Evolutionary conservation across 192 early-diverging fungal species (phyloP).

Genomic region (Linnemannia elongata): DNA sequence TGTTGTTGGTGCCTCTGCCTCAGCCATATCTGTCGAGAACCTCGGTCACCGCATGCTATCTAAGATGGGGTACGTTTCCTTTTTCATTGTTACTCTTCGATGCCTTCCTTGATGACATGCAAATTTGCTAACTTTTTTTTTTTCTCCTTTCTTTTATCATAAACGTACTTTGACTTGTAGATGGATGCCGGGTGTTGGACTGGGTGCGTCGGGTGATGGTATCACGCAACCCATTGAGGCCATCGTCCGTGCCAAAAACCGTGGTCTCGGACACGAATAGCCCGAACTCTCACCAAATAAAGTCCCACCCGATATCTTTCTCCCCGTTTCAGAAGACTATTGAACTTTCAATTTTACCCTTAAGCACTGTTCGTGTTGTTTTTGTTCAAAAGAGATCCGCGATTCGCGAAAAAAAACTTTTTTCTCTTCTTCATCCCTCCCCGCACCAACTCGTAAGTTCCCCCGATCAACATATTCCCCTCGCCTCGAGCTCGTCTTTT

Average conservation of each 20-base stretch:
- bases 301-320: background rate
- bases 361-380: background rate
- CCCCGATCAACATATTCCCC: background rate
- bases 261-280: conserved; percentile 60
- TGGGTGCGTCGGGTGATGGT: conserved; percentile 61
- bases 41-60: conserved; percentile 78
- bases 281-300: background rate
- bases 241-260: conserved; percentile 59
- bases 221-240: conserved; percentile 68
- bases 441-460: conserved; percentile 15
- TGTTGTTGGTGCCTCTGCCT: conserved; percentile 68
- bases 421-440: conserved; percentile 7
- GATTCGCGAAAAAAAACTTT: background rate
- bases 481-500: no score
- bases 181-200: conserved; percentile 63
- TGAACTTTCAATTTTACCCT: background rate
- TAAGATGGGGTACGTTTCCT: conserved; percentile 71
- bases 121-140: conserved; percentile 3
- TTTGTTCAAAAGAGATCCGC: background rate
- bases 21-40: conserved; percentile 69
- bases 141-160: background rate
- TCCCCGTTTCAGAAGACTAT: no score
- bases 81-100: background rate
- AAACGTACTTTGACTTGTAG: conserved; percentile 19
- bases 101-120: background rate